phyloP scores from a whole-genome alignment of 2,329 filamentous ascomycete genomes.

The Trichoderma oligosporum region DNA sequence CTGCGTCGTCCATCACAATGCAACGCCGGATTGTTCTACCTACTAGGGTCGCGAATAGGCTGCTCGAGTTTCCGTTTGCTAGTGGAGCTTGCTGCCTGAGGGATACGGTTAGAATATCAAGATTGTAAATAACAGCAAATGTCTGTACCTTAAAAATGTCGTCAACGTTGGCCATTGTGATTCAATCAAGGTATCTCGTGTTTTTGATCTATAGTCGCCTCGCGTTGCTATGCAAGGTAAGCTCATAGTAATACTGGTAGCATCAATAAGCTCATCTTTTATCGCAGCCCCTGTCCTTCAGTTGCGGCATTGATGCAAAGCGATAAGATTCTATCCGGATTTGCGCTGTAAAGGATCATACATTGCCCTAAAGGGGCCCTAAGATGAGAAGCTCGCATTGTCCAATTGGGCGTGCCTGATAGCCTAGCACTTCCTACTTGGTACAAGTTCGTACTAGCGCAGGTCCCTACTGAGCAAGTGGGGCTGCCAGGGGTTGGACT shows the following conservation, averaged over 20 bases:
- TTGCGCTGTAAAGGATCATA: neutral
- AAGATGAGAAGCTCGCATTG: neutral
- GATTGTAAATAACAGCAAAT: neutral
- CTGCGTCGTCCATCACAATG: neutral
- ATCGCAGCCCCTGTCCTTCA: constrained; percentile 17
- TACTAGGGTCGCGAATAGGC: constrained; percentile 59
- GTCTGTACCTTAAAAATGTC: constrained; percentile 52
- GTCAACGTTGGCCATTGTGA: constrained; percentile 54
- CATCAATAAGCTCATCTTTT: neutral
- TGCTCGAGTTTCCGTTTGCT: constrained; percentile 64
- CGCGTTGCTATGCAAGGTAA: neutral
- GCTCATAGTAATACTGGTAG: neutral
- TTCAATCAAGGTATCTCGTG: constrained; percentile 1
- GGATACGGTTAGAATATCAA: neutral
- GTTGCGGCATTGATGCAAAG: constrained; percentile 11
- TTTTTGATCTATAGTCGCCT: neutral
- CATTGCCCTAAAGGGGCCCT: neutral
- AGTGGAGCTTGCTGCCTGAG: constrained; percentile 43
- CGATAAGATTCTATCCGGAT: constrained; percentile 8
- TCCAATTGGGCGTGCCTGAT: neutral
- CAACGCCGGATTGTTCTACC: constrained; percentile 26
- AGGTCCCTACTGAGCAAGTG: neutral
- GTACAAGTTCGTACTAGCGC: neutral
- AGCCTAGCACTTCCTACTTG: constrained; percentile 6
- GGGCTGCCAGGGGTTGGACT: neutral